phyloP scores from a whole-genome alignment of 1,284 basidiomycete species.

The Inonotus obliquus region DNA sequence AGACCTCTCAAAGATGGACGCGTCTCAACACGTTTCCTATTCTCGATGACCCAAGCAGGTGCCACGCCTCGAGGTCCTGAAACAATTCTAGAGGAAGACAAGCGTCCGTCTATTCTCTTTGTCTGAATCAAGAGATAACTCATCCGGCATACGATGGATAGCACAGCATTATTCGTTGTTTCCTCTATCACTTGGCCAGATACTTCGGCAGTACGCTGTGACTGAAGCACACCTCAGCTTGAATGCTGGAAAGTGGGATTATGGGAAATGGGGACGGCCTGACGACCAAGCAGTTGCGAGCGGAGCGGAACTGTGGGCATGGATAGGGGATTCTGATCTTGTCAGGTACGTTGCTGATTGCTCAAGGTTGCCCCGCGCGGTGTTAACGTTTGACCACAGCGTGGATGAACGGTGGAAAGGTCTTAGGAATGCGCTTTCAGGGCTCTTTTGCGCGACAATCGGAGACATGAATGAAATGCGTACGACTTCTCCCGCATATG shows the following conservation, averaged over 20 bases:
- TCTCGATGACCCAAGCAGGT: slow-evolving; percentile 60
- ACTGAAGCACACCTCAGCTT: slow-evolving; percentile 85
- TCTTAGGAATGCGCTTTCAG: slow-evolving; percentile 84
- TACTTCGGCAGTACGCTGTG: slow-evolving; percentile 78
- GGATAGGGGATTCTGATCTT: slow-evolving; percentile 64
- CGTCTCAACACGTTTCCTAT: slow-evolving; percentile 80
- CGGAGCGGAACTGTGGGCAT: slow-evolving; percentile 88
- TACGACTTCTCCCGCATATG: slow-evolving; percentile 57
- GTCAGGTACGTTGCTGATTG: slow-evolving; percentile 36
- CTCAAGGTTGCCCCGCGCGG: background rate
- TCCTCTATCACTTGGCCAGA: slow-evolving; percentile 81
- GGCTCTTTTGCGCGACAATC: slow-evolving; percentile 91
- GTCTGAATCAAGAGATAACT: background rate
- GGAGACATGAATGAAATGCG: slow-evolving; percentile 70
- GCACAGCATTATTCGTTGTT: slow-evolving; percentile 83
- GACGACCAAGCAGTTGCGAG: slow-evolving; percentile 72
- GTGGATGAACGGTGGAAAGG: slow-evolving; percentile 78
- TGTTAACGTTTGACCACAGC: slow-evolving; percentile 37
- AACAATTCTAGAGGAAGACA: slow-evolving; percentile 45
- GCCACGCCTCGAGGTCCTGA: slow-evolving; percentile 50
- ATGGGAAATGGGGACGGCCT: slow-evolving; percentile 80
- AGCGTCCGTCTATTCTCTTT: slow-evolving; percentile 44
- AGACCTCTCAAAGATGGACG: slow-evolving; percentile 81
- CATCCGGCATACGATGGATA: slow-evolving; percentile 23
- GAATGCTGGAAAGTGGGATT: slow-evolving; percentile 90